phyloP scores from a whole-genome alignment of 257 asterid species.

The Nicotiana noctiflora region DNA sequence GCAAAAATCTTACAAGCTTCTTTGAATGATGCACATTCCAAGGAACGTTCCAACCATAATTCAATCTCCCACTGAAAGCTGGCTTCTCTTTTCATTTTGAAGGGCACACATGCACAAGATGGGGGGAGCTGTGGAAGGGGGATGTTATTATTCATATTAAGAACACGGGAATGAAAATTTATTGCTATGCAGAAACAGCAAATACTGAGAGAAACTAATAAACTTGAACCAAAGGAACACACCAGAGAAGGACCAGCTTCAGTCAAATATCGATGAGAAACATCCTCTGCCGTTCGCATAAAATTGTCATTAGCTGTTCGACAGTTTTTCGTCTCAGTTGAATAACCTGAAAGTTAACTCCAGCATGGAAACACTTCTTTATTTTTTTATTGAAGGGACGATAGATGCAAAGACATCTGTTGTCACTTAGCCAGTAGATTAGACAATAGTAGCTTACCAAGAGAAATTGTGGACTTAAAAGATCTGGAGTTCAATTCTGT shows the following conservation, averaged over 20 bases:
- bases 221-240: constrained; percentile 23
- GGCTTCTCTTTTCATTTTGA: neutral
- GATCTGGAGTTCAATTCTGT: constrained; percentile 28
- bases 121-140: neutral
- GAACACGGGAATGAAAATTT: neutral
- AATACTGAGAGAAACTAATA: neutral
- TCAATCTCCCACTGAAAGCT: neutral
- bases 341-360: constrained; percentile 30
- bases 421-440: neutral
- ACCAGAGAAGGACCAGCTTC: constrained; percentile 44
- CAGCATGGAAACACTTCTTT: constrained; percentile 11
- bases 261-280: constrained; percentile 22
- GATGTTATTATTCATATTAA: neutral
- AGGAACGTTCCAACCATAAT: neutral
- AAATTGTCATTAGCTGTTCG: constrained; percentile 26
- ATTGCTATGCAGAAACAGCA: neutral
- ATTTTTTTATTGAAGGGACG: neutral
- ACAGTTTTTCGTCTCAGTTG: constrained; percentile 18
- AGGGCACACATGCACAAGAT: neutral
- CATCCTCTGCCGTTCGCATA: constrained; percentile 18
- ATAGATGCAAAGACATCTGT: no score
- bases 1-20: neutral
- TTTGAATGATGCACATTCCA: neutral
- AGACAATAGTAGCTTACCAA: constrained; percentile 24
- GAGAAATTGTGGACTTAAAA: constrained; percentile 30